phyloP scores from a whole-genome alignment of 768 basidiomycete species.

The Chalciporus pseudorubinellus region DNA sequence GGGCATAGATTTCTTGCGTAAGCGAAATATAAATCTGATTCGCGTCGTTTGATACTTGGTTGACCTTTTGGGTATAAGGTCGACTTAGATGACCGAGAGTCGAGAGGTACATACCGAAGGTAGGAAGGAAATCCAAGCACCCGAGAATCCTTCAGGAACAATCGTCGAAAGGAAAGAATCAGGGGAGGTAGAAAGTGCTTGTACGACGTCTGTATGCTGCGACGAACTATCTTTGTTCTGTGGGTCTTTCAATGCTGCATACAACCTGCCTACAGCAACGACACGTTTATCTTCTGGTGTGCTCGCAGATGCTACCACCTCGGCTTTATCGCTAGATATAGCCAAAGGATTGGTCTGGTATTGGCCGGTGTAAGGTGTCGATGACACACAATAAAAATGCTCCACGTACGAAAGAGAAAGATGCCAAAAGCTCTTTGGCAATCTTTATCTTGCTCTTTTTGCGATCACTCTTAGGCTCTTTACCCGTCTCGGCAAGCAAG shows the following conservation, averaged over 20 bases:
- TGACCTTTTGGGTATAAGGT: constrained; percentile 14
- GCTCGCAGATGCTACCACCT: constrained; percentile 54
- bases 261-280: constrained; percentile 56
- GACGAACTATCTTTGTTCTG: constrained; percentile 49
- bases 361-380: not conserved
- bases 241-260: constrained; percentile 36
- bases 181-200: constrained; percentile 61
- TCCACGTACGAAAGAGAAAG: constrained; percentile 52
- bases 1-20: constrained; percentile 60
- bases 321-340: constrained; percentile 36
- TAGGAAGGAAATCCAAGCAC: constrained; percentile 48
- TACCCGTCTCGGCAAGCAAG: constrained; percentile 30
- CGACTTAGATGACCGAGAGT: not conserved
- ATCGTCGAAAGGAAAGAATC: constrained; percentile 41
- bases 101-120: constrained; percentile 31
- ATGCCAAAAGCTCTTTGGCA: constrained; percentile 55
- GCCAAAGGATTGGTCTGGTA: constrained; percentile 21
- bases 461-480: constrained; percentile 23
- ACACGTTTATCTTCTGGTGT: constrained; percentile 61
- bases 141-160: constrained; percentile 1
- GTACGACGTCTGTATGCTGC: constrained; percentile 57
- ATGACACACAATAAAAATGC: not conserved
- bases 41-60: constrained; percentile 11
- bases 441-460: constrained; percentile 36
- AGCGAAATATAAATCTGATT: constrained; percentile 53